Evolutionary conservation across 306 rosid genomes (phyloP).

Genomic region (Inga oerstediana): DNA sequence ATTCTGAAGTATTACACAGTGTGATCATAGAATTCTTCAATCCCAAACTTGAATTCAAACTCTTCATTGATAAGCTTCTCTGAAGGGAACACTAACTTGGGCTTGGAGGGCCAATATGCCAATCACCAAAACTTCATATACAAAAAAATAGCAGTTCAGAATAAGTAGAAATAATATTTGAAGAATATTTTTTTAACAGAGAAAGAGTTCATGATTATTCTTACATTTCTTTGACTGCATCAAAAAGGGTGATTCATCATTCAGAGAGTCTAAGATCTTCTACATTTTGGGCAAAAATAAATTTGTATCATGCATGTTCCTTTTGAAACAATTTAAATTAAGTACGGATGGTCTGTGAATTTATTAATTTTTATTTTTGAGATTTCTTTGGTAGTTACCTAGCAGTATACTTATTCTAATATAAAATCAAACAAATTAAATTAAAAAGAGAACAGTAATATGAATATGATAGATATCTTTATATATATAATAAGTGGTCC

Average conservation of each 20-base stretch:
- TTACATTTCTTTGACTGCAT: neutral
- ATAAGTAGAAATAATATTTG: neutral
- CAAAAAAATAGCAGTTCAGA: neutral
- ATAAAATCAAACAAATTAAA: neutral
- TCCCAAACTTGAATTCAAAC: slow-evolving; percentile 62
- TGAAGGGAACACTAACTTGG: slow-evolving; percentile 63
- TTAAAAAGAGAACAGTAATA: neutral
- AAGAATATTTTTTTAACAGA: neutral
- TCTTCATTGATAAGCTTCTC: slow-evolving; percentile 81
- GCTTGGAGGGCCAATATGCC: slow-evolving; percentile 59
- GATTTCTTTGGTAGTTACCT: neutral
- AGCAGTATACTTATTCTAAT: neutral
- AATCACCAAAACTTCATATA: slow-evolving; percentile 64
- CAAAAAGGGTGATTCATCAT: neutral
- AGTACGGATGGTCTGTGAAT: neutral
- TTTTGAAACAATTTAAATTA: neutral
- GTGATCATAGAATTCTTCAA: slow-evolving; percentile 68
- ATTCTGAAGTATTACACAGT: slow-evolving; percentile 64
- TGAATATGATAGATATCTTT: neutral
- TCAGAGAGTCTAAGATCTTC: neutral
- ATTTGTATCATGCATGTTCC: neutral
- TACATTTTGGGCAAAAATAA: neutral
- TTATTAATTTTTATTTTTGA: neutral
- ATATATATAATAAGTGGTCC: neutral
- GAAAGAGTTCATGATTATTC: neutral